Base-by-base conservation (phyloP, 176 grass and related monocot genomes). In the Zizania latifolia region DNA sequence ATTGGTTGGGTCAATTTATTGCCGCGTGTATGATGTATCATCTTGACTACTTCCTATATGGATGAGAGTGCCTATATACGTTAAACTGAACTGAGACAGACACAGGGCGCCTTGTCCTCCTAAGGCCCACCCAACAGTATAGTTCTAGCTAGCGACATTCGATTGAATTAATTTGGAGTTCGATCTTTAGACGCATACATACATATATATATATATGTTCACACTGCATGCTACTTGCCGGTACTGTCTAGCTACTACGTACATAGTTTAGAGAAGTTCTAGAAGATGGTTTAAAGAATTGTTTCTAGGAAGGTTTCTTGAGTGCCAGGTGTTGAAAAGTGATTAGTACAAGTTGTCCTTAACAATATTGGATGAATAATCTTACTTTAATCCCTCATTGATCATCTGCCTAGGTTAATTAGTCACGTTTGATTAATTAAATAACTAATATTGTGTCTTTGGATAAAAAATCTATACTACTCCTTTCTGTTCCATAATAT, bases 201-300 rank as follows among this genome's bases (percentile, higher is more conserved):
- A 43, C 12, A 6, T 46, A 12, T 46, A n/a, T 53, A 53, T 21
- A 8, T 9, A 53, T 22, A 53, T 53, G 19, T 53, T 10, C n/a
- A 10, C 34, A 36, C n/a, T 7, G 2, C 7, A 53, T 53, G 48
- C n/a, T 21, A 22, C 16, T 19, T n/a, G n/a, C n/a, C n/a, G 16
- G 5, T 6, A 53, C 19, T 22, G 17, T 53, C 17, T 53, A 53
- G 48, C 48, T 53, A 22, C 48, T 53, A 53, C n/a, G 22, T 53
- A 53, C n/a, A n/a, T n/a, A 53, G n/a, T 53, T 53, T 53, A 53
- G n/a, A 59, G 58, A 60, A 60, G 58, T 60, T 32, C 58, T 60
- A 60, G 58, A 60, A 60, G 28, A 60, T 3, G 28, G 28, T 2
- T 31, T 60, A 60, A 60, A 60, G 6, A 60, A 60, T 60, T 17